Percentiles rank a stretch among this genome's conserved stretches.
These are phyloP conservation scores for Lactarius indigo DNA, from an alignment of 768 basidiomycete genomes.

Conservation along the genomic window DNA sequence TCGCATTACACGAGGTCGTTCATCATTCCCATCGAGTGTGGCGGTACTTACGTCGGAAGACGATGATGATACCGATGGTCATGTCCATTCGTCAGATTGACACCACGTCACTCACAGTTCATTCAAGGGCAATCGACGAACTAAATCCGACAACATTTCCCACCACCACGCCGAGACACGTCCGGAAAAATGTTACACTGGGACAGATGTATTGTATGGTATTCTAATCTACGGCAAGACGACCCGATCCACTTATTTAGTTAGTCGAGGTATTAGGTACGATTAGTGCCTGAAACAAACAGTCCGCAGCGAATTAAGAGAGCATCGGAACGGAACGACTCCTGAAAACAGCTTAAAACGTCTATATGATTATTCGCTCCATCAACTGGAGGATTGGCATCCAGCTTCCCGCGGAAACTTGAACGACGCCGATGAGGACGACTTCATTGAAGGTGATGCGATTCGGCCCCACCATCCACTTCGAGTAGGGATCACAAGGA, in stretches of 20 bases:
- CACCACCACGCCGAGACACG: not conserved
- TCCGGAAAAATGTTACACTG: not conserved
- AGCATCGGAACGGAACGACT: not conserved
- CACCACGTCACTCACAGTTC: not conserved
- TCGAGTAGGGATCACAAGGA: not conserved
- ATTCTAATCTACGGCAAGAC: constrained; percentile 1
- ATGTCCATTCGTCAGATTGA: not conserved
- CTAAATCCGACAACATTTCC: not conserved
- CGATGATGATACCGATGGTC: not conserved
- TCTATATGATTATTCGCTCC: constrained; percentile 10
- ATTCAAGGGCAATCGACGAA: not conserved
- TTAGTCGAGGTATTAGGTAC: constrained; percentile 1
- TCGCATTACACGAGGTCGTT: not conserved
- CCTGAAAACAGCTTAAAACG: not conserved
- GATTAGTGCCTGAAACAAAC: not conserved
- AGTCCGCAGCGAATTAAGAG: not conserved
- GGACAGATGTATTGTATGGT: not conserved
- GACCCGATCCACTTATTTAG: not conserved
- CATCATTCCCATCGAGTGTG: not conserved
- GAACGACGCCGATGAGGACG: constrained; percentile 20
- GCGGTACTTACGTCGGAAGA: not conserved
- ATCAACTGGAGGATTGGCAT: constrained; percentile 22
- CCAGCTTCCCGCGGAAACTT: constrained; percentile 23
- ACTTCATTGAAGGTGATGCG: constrained; percentile 17
- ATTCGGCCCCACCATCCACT: constrained; percentile 5